These are phyloP conservation scores for Fusarium anthophilum DNA, from an alignment of 2,329 filamentous ascomycete species.

Conservation along the genomic window DNA sequence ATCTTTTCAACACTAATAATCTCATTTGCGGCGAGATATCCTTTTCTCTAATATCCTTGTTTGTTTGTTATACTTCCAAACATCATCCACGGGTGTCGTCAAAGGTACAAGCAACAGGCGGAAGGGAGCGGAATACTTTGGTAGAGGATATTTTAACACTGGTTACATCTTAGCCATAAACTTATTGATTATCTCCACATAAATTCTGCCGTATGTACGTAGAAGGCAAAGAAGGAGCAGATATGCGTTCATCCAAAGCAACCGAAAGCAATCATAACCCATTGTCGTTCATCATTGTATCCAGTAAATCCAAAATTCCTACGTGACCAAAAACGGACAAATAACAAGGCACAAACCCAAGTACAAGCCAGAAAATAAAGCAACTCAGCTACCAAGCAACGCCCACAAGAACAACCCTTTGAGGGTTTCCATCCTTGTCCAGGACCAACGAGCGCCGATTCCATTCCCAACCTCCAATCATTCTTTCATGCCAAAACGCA, in stretches of 20 bases:
- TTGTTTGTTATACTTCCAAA: conserved; percentile 1
- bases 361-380: neutral
- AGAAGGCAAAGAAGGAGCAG: neutral
- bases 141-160: neutral
- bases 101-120: neutral
- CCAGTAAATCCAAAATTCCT: neutral
- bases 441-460: conserved; percentile 18
- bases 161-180: neutral
- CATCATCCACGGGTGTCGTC: neutral
- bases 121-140: neutral
- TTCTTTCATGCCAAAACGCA: neutral
- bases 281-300: conserved; percentile 23
- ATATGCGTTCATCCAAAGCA: neutral
- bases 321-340: neutral
- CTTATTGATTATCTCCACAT: neutral
- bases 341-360: neutral
- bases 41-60: conserved; percentile 14
- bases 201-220: neutral
- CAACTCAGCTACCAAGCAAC: conserved; percentile 5
- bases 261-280: conserved; percentile 6
- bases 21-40: neutral
- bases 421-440: neutral
- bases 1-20: neutral
- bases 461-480: neutral
- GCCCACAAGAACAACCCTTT: conserved; percentile 14